Percentiles rank a stretch among this genome's conserved stretches.
Evolutionary conservation across 768 basidiomycete species (phyloP).

Genomic region (Chalciporus pseudorubinellus): DNA sequence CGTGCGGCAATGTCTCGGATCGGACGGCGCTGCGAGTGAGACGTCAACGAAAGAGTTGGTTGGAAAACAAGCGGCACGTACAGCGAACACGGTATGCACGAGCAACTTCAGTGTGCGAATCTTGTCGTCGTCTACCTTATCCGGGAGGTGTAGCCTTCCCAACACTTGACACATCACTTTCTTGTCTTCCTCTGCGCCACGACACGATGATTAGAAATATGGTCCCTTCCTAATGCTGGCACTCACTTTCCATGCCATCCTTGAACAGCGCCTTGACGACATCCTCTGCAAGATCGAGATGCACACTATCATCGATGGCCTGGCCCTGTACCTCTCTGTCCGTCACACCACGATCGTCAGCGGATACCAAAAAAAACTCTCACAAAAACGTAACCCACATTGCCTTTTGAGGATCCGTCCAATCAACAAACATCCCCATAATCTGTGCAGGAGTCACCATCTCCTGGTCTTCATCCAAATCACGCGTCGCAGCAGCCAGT

Average conservation of each 20-base stretch:
- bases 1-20: slow-evolving; percentile 55
- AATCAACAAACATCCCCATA: slow-evolving; percentile 78
- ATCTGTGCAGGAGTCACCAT: slow-evolving; percentile 75
- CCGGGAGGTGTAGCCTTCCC: slow-evolving; percentile 63
- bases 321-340: slow-evolving; percentile 42
- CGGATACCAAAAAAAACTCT: too few species aligned
- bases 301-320: slow-evolving; percentile 40
- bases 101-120: slow-evolving; percentile 61
- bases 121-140: slow-evolving; percentile 65
- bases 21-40: slow-evolving; percentile 49
- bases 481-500: slow-evolving; percentile 54
- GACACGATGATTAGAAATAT: slow-evolving; percentile 46
- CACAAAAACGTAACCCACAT: slow-evolving; percentile 39
- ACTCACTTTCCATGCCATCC: slow-evolving; percentile 53
- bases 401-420: slow-evolving; percentile 82
- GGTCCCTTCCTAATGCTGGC: slow-evolving; percentile 10
- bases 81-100: slow-evolving; percentile 40
- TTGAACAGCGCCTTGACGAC: slow-evolving; percentile 50
- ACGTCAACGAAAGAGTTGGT: too few species aligned
- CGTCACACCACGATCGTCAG: background rate
- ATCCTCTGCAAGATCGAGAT: slow-evolving; percentile 55
- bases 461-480: slow-evolving; percentile 68
- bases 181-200: slow-evolving; percentile 51
- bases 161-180: slow-evolving; percentile 65
- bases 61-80: background rate